Evolutionary conservation across 805 yeast species (phyloP), one percentile per base, ranked within the genome.

Genomic region (Wickerhamia fluorescens): DNA sequence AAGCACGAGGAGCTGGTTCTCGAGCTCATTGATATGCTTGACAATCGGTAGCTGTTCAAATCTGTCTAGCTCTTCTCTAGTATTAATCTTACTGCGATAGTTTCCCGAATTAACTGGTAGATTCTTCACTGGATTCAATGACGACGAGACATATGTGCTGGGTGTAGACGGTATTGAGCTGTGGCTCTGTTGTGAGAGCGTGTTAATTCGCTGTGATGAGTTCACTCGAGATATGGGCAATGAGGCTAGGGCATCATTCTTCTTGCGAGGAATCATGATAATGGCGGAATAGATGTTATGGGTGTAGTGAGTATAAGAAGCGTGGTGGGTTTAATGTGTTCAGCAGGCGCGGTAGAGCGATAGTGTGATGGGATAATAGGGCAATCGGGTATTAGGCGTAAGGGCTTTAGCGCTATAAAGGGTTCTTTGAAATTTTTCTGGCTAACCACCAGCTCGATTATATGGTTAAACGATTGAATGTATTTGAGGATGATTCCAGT

Each of bases 61-160:
- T 23, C 34, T 30, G 7, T 43, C 45, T 8, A 47, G 33, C 14
- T 52, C 60, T 14, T 50, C 53, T n/a, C n/a, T n/a, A n/a, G n/a
- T n/a, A n/a, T n/a, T n/a, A n/a, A n/a, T n/a, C n/a, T 37, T 41
- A 30, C 42, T 37, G 20, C 34, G 37, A 20, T 26, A 26, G 27
- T 31, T 35, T 16, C 42, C 47, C 3, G 50, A 38, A 6, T 46
- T 37, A n/a, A 42, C 45, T 2, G 58, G 58, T 7, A 45, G 26
- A 35, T 55, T 54, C 33, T 48, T 43, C 15, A 43, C 45, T 7
- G 68, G 69, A 31, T 62, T 63, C 20, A 62, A 47, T 9, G 67
- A 58, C 11, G 66, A 58, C 6, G 57, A 41, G 18, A 56, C 56
- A 33, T 59, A 58, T 6, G 45, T 34, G n/a, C 37, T 37, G 3